Evolutionary conservation across 257 asterid genomes (phyloP).

Genomic region (Salvia splendens): DNA sequence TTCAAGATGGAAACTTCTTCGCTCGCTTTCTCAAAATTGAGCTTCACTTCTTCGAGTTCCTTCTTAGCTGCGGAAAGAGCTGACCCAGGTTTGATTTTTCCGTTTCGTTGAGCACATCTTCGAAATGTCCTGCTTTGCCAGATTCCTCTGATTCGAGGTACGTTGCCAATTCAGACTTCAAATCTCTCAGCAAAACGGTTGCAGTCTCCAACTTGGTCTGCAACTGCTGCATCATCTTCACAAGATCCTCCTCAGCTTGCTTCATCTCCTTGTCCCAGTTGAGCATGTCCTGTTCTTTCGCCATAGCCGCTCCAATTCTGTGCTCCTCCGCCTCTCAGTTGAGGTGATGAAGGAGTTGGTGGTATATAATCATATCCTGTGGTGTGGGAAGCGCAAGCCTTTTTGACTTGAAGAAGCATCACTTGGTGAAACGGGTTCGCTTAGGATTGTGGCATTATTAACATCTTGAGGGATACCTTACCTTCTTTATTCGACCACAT

Average conservation of each 20-base stretch:
- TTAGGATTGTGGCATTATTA: conserved; percentile 7
- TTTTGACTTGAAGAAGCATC: conserved; percentile 33
- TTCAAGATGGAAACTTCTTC: conserved; percentile 60
- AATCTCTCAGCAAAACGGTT: conserved; percentile 49
- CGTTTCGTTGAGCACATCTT: conserved; percentile 38
- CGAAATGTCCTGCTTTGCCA: conserved; percentile 20
- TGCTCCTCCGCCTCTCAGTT: conserved; percentile 81
- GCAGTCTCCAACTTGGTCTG: conserved; percentile 67
- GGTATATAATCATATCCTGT: conserved; percentile 37
- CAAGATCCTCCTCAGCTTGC: conserved; percentile 70
- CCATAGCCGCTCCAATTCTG: conserved; percentile 76
- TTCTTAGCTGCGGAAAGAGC: conserved; percentile 57
- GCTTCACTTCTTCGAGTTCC: conserved; percentile 80
- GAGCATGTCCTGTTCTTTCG: conserved; percentile 71
- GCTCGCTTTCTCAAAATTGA: conserved; percentile 60
- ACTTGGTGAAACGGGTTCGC: conserved; percentile 32
- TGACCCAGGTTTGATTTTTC: conserved; percentile 51
- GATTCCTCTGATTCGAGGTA: conserved; percentile 69
- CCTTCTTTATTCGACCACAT: conserved; percentile 31
- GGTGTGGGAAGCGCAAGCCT: conserved; percentile 31
- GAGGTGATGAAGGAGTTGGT: conserved; percentile 40
- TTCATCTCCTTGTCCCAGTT: conserved; percentile 78
- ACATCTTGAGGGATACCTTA: conserved; percentile 27
- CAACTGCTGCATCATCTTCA: conserved; percentile 56
- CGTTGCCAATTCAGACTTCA: conserved; percentile 77